A percentile compares a stretch with the other conserved stretches of the same genome.
phyloP scores from a whole-genome alignment of 495 filamentous ascomycete species.

The Halenospora varia region DNA sequence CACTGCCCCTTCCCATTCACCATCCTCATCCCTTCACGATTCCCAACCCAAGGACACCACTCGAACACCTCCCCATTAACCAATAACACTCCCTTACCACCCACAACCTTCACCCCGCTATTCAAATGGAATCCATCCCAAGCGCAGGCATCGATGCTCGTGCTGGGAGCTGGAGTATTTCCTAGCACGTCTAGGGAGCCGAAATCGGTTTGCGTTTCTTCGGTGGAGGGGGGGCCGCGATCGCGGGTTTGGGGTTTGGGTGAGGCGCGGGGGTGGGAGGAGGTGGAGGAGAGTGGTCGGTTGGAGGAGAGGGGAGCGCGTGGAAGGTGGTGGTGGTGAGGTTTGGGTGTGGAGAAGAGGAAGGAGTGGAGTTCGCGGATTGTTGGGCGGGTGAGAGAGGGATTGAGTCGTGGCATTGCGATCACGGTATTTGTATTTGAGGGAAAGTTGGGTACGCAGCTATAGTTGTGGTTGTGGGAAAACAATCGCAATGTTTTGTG shows the following conservation, averaged over 20 bases:
- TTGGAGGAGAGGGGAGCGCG: background rate
- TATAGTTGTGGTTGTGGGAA: background rate
- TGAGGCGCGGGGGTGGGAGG: background rate
- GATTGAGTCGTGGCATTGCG: slow-evolving; percentile 10
- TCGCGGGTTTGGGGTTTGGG: slow-evolving; percentile 15
- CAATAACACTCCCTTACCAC: slow-evolving; percentile 66
- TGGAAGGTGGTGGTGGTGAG: slow-evolving; percentile 4
- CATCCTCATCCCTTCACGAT: slow-evolving; percentile 39
- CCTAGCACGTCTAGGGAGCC: slow-evolving; percentile 70
- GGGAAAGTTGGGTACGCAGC: background rate
- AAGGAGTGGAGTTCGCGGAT: slow-evolving; percentile 13
- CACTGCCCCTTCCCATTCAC: slow-evolving; percentile 76
- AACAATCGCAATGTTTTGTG: background rate
- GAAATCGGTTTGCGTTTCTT: slow-evolving; percentile 61
- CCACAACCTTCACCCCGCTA: slow-evolving; percentile 64
- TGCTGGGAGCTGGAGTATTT: slow-evolving; percentile 70
- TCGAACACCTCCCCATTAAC: slow-evolving; percentile 81
- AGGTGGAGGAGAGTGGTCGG: background rate
- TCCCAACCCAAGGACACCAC: slow-evolving; percentile 74
- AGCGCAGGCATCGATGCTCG: slow-evolving; percentile 75
- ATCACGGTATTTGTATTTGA: background rate
- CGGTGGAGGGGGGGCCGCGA: slow-evolving; percentile 19
- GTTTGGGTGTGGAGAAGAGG: slow-evolving; percentile 13
- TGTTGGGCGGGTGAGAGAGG: slow-evolving; percentile 11
- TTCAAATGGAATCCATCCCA: slow-evolving; percentile 76